Evolutionary conservation across 1,139 yeast genomes (phyloP).

Genomic region (Blastobotrys apis): DNA sequence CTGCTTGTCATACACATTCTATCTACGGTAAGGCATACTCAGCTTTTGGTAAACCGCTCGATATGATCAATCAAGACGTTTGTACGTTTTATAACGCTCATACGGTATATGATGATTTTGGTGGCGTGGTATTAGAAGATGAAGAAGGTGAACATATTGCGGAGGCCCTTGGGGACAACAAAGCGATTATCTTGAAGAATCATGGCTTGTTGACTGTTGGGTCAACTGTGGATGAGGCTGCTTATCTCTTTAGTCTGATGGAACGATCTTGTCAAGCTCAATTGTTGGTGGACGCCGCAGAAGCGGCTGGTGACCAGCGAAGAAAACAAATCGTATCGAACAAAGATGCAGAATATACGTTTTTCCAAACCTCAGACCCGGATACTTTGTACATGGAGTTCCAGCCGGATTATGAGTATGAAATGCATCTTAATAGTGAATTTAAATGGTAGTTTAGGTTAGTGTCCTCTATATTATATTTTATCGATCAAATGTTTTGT

Average conservation of each 20-base stretch:
- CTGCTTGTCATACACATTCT: conserved; percentile 81
- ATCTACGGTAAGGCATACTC: conserved; percentile 72
- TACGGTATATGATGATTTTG: conserved; percentile 62
- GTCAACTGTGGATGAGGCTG: conserved; percentile 76
- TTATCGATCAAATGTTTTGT: too few species aligned
- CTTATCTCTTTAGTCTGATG: conserved; percentile 61
- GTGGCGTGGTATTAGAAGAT: conserved; percentile 76
- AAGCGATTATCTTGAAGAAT: conserved; percentile 65
- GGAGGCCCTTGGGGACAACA: conserved; percentile 57
- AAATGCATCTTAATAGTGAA: conserved; percentile 32
- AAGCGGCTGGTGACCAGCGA: conserved; percentile 41
- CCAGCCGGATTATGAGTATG: conserved; percentile 58
- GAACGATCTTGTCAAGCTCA: conserved; percentile 73
- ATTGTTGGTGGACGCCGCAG: conserved; percentile 57
- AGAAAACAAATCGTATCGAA: conserved; percentile 46
- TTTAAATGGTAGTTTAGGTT: conserved; percentile 21
- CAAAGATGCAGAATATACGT: conserved; percentile 68
- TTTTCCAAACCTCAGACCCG: conserved; percentile 56
- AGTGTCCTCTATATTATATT: too few species aligned
- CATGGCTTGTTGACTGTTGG: conserved; percentile 82
- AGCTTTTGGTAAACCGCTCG: conserved; percentile 64
- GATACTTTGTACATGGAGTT: conserved; percentile 69
- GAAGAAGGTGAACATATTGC: conserved; percentile 70
- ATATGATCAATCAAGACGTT: conserved; percentile 77
- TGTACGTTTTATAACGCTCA: conserved; percentile 65